phyloP scores from a whole-genome alignment of 805 yeast genomes.

The Metschnikowia sp. region DNA sequence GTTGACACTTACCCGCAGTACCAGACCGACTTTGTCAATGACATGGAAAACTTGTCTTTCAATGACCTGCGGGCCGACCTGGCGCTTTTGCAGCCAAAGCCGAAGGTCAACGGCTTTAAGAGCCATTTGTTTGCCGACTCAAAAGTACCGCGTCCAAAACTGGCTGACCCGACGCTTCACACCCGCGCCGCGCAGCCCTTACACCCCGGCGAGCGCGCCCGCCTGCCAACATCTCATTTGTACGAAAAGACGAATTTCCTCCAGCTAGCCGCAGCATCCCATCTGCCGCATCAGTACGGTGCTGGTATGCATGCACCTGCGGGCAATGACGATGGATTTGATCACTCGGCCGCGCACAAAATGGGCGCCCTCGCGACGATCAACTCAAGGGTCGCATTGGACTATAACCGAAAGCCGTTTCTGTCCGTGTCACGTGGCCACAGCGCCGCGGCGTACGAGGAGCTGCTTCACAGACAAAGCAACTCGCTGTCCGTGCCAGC shows the following conservation, averaged over 20 bases:
- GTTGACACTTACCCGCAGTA: constrained; percentile 6
- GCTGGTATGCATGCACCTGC: not conserved
- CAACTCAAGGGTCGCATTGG: constrained; percentile 50
- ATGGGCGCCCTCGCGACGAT: constrained; percentile 67
- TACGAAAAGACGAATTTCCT: constrained; percentile 43
- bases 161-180: constrained; percentile 20
- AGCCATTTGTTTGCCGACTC: constrained; percentile 17
- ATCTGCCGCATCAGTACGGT: constrained; percentile 14
- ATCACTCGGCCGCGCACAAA: constrained; percentile 48
- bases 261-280: constrained; percentile 29
- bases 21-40: constrained; percentile 9
- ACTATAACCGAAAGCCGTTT: constrained; percentile 33
- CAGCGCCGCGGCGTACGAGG: constrained; percentile 24
- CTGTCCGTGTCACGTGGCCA: constrained; percentile 6
- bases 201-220: constrained; percentile 28
- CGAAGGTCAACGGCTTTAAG: constrained; percentile 16
- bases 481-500: constrained; percentile 40
- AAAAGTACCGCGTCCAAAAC: constrained; percentile 20
- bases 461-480: constrained; percentile 32
- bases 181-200: constrained; percentile 6
- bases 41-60: constrained; percentile 15
- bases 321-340: constrained; percentile 16
- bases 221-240: constrained; percentile 40
- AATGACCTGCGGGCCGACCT: constrained; percentile 1
- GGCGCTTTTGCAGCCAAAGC: constrained; percentile 16